Evolutionary conservation across 2,329 filamentous ascomycete species (phyloP).

Genomic region (Penicillium sp.): DNA sequence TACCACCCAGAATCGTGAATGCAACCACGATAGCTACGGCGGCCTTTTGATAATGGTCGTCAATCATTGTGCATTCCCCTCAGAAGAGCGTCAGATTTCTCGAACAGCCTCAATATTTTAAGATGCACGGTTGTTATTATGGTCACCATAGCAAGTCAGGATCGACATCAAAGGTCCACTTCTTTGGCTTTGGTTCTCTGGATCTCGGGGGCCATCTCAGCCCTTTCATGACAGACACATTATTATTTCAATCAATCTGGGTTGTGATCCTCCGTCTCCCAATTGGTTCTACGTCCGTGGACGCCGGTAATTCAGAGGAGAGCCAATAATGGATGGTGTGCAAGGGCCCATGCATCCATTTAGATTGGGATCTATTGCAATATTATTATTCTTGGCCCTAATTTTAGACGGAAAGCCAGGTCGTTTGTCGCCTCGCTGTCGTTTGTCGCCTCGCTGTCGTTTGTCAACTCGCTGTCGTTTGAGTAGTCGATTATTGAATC

Average conservation of each 20-base stretch:
- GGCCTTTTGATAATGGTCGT: conserved; percentile 23
- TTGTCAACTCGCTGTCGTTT: not conserved
- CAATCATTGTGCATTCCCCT: conserved; percentile 15
- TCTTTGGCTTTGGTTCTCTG: not conserved
- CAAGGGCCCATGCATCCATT: not conserved
- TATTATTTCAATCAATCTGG: not conserved
- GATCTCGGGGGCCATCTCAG: not conserved
- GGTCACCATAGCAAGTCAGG: not conserved
- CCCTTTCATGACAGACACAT: not conserved
- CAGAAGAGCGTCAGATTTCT: not conserved
- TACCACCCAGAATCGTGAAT: conserved; percentile 24
- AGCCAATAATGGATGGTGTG: not conserved
- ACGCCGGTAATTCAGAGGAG: not conserved
- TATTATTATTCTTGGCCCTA: not conserved
- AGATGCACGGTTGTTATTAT: not conserved
- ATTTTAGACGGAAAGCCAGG: not conserved
- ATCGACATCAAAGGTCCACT: not conserved
- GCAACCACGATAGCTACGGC: conserved; percentile 26
- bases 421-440: not conserved
- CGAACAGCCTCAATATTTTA: not conserved
- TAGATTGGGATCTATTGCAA: not conserved
- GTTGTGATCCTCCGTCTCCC: too few relatives aligned
- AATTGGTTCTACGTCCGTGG: not conserved
- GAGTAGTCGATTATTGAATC: not conserved
- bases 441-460: not conserved